These are phyloP conservation scores for Sphaerulina populicola DNA, from an alignment of 2,329 filamentous ascomycete genomes.

Conservation along the genomic window DNA sequence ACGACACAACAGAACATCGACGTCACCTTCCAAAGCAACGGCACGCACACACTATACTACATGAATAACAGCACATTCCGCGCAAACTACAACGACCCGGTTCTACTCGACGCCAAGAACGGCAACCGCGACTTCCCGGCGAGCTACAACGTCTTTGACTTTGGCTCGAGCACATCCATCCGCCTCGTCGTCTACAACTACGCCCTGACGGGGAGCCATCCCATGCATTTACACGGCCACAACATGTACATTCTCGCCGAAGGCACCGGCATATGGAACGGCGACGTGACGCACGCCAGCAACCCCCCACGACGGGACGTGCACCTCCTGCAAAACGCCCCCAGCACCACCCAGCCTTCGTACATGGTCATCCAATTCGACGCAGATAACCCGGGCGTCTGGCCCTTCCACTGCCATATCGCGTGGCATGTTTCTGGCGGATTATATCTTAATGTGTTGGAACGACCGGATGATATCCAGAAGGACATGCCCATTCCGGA, in stretches of 20 bases:
- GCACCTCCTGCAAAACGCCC: conserved; percentile 38
- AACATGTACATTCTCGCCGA: conserved; percentile 40
- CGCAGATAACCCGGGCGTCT: conserved; percentile 44
- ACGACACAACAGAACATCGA: conserved; percentile 37
- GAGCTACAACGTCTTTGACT: conserved; percentile 37
- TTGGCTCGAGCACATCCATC: conserved; percentile 34
- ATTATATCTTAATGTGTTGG: conserved; percentile 30
- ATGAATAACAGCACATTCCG: conserved; percentile 45
- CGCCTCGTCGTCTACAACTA: conserved; percentile 38
- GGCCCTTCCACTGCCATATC: conserved; percentile 33
- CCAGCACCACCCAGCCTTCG: conserved; percentile 22
- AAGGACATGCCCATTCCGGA: conserved; percentile 25
- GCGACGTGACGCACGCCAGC: conserved; percentile 34
- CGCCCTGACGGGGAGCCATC: conserved; percentile 40
- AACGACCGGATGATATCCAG: conserved; percentile 24
- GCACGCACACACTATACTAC: conserved; percentile 48
- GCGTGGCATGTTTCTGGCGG: conserved; percentile 31
- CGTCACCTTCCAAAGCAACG: conserved; percentile 39
- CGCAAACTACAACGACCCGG: conserved; percentile 39
- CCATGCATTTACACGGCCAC: conserved; percentile 46
- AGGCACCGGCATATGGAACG: conserved; percentile 36
- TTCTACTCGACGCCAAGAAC: conserved; percentile 31
- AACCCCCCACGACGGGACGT: conserved; percentile 49
- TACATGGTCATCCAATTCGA: conserved; percentile 40
- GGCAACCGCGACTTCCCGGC: conserved; percentile 31